A percentile compares a stretch with the other conserved stretches of the same genome.
Evolutionary conservation across 768 basidiomycete genomes (phyloP).

Genomic region (Trametes sanguinea): DNA sequence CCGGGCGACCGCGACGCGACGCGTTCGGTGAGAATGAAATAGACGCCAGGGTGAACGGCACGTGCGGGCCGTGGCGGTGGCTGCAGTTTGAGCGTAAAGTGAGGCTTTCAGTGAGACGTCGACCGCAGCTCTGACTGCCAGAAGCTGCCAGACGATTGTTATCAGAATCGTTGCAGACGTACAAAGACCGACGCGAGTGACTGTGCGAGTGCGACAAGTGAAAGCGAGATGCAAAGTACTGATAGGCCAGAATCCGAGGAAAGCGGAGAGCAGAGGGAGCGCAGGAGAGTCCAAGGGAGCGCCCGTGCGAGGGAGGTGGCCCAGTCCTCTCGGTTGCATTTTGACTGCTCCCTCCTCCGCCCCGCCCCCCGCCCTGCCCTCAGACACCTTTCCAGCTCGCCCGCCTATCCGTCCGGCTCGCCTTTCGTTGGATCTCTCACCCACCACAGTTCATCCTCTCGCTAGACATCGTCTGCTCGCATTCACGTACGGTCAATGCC

Average conservation of each 20-base stretch:
- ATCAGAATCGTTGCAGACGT: too few relatives aligned
- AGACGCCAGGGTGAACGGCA: not conserved
- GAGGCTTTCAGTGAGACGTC: too few relatives aligned
- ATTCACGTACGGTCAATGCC: constrained; percentile 46
- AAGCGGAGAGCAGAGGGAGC: not conserved
- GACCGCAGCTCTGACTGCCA: too few relatives aligned
- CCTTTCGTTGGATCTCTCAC: not conserved
- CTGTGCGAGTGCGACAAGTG: too few relatives aligned
- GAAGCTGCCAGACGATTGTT: too few relatives aligned
- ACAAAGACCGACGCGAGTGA: too few relatives aligned
- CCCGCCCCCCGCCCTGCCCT: not conserved
- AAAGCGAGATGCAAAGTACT: not conserved
- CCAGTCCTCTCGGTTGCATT: constrained; percentile 9
- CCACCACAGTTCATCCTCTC: not conserved
- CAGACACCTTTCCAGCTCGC: not conserved
- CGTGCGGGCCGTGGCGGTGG: not conserved
- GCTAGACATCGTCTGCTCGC: not conserved
- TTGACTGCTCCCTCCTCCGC: constrained; percentile 4
- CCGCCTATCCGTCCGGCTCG: not conserved
- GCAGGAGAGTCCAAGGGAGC: constrained; percentile 1
- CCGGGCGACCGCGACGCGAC: constrained; percentile 7
- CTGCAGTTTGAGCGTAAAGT: too few relatives aligned
- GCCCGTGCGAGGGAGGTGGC: constrained; percentile 10
- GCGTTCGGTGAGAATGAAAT: not conserved
- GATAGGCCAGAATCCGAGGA: not conserved